Base-by-base conservation (phyloP, 805 yeast genomes). In the Yarrowia sp. region DNA sequence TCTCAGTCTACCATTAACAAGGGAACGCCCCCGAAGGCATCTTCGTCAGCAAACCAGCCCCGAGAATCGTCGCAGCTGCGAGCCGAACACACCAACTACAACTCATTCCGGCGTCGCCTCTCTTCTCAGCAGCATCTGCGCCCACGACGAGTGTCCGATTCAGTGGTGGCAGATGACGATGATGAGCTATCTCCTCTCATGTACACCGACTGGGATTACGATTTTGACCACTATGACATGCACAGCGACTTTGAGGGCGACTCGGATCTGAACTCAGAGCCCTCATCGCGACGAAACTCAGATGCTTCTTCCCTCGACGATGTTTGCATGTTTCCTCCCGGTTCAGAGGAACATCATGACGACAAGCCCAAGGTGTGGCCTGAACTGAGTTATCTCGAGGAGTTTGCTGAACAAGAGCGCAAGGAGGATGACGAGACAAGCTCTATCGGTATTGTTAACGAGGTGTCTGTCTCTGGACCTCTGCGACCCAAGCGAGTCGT, bases 251-350 rank as follows among this genome's bases (percentile, higher is more conserved):
- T 32, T 19, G 59, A 31, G 16, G 60, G 60, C 21, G 62, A 59
- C 32, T 49, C 60, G 6, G 62, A 59, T 13, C 61, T 59, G 44
- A 42, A 59, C 35, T 84, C 88, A n/a, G 84, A 84, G 67, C 90
- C 90, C 5, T 77, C 84, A 3, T 80, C 86, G 21, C 80, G 87
- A 53, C 78, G 87, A 63, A 76, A 83, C 38, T 79, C 85, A 35
- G 65, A 70, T 38, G 82, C 84, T 38, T 85, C 96, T 0, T 88
- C 97, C 1, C 75, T 93, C 63, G 92, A 87, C 70, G 99, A 93
- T 73, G 99, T 93, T 24, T 93, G 97, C 70, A 58, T 58, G 51
- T 31, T 42, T 10, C 69, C 66, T 12, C 58, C 58, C 16, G 58
- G 58, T 22, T 51, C 58, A 4, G 75, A 69, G 24, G 64, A 65